Percentiles rank a stretch among this genome's conserved stretches.
These are phyloP conservation scores for Limtongia smithiae DNA, from an alignment of 805 yeast species.

Conservation along the genomic window DNA sequence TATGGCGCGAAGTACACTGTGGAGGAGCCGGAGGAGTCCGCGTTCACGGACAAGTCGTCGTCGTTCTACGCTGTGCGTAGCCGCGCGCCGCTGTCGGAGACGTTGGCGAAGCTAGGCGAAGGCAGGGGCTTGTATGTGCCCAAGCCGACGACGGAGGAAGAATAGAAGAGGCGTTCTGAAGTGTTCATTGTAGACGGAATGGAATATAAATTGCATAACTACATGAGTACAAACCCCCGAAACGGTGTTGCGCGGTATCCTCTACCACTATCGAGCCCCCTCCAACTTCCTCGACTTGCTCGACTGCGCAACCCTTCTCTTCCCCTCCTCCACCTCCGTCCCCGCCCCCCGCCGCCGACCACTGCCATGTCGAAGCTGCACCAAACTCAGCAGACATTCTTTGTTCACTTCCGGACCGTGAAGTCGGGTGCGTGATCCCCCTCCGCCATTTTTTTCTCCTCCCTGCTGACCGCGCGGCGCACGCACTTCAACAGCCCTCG, in stretches of 20 bases:
- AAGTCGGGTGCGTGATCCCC: constrained; percentile 8
- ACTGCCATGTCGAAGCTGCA: constrained; percentile 22
- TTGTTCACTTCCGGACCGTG: constrained; percentile 13
- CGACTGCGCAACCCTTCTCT: too few relatives aligned
- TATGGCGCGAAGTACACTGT: constrained; percentile 32
- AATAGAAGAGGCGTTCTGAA: too few relatives aligned
- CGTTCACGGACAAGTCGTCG: constrained; percentile 9
- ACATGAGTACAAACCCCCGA: too few relatives aligned
- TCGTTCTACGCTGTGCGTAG: constrained; percentile 77
- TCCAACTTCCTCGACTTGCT: too few relatives aligned
- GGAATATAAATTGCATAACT: too few relatives aligned
- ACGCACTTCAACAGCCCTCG: constrained; percentile 2
- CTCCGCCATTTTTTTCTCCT: background rate
- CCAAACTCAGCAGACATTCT: constrained; percentile 25
- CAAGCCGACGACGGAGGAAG: too few relatives aligned
- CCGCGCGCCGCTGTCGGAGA: constrained; percentile 79
- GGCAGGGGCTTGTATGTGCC: constrained; percentile 32
- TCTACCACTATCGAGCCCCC: too few relatives aligned
- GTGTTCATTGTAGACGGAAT: too few relatives aligned
- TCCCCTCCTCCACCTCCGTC: too few relatives aligned
- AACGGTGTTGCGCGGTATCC: too few relatives aligned
- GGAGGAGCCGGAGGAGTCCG: constrained; percentile 34
- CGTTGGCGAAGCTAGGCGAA: constrained; percentile 68
- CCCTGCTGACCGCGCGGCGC: background rate
- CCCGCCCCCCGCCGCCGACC: too few relatives aligned